Evolutionary conservation across 1,284 basidiomycete species (phyloP).

Genomic region (Cutaneotrichosporon sp.): DNA sequence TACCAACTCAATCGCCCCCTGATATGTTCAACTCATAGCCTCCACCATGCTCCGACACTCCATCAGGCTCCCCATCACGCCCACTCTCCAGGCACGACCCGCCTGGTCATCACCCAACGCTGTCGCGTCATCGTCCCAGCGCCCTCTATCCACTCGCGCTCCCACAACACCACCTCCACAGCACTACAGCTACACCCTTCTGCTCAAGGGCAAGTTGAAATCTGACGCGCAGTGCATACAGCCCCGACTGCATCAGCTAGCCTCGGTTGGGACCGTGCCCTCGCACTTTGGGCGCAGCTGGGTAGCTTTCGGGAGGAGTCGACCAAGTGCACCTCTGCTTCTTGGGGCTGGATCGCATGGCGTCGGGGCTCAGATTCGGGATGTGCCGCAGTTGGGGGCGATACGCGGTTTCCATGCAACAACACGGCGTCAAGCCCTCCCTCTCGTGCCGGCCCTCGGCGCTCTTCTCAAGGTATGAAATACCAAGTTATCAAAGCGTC

Average conservation of each 20-base stretch:
- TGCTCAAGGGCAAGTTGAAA: slow-evolving; percentile 2
- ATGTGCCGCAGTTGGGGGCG: background rate
- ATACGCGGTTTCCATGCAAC: slow-evolving; percentile 41
- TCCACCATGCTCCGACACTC: slow-evolving; percentile 4
- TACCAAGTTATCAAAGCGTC: background rate
- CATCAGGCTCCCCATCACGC: background rate
- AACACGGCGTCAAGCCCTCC: slow-evolving; percentile 42
- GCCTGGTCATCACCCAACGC: slow-evolving; percentile 2
- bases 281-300: background rate
- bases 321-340: background rate
- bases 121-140: slow-evolving; percentile 9
- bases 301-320: background rate
- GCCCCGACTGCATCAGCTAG: background rate
- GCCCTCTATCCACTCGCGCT: background rate
- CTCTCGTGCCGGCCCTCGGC: slow-evolving; percentile 43
- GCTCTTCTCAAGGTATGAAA: slow-evolving; percentile 46
- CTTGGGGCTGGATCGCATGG: background rate
- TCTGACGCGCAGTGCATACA: background rate
- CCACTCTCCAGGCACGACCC: background rate
- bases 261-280: background rate
- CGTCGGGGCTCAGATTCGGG: background rate
- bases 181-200: background rate
- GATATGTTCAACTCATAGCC: background rate
- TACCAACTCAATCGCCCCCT: background rate
- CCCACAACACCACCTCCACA: background rate